Base-by-base conservation (phyloP, 805 yeast genomes). In the Metschnikowia lachancei region DNA sequence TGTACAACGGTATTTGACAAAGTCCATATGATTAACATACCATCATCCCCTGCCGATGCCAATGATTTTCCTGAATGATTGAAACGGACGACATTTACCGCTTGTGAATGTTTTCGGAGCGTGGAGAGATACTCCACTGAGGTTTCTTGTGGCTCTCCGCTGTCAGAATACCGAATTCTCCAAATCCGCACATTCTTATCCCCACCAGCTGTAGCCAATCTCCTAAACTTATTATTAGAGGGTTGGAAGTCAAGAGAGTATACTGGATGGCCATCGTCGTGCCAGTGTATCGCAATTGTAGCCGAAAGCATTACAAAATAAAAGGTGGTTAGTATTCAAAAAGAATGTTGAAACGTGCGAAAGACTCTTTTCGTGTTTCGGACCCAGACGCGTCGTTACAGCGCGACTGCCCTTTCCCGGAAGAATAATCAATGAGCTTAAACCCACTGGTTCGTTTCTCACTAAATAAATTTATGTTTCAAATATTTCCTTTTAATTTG, bases 41-140 rank as follows among this genome's bases (percentile, higher is more conserved):
- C 98, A 63, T 94, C 99, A 61, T 94, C 99, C 3, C 97, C 95
- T 0, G 96, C 97, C 0, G 92, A 78, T 0, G 98, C 98, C 18
- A 94, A 69, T 6, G 76, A 53, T 40, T 77, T 74, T 1, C 97
- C 97, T 2, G 63, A 66, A 2, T 84, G 82, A 58, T 80, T 83
- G 61, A 91, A 94, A 42, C 96, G 69, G 4, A 88, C 96, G 29
- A 82, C 91, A 60, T 94, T 94, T 17, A 94, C 97, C 0, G 98
- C 97, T 62, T 90, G 96, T 2, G 94, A 87, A 62, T 94, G 99
- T 56, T 89, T 90, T 3, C 85, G 65, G 41, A 94, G 73, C 0
- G 97, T 88, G 14, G 94, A 79, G 24, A 90, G 69, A 62, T 90
- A 92, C 50, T 82, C 85, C 14, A 90, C 85, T 0, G 78, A 61